A percentile compares a stretch with the other conserved stretches of the same genome.
phyloP scores from a whole-genome alignment of 2,329 filamentous ascomycete species.

The Scytalidium lignicola region DNA sequence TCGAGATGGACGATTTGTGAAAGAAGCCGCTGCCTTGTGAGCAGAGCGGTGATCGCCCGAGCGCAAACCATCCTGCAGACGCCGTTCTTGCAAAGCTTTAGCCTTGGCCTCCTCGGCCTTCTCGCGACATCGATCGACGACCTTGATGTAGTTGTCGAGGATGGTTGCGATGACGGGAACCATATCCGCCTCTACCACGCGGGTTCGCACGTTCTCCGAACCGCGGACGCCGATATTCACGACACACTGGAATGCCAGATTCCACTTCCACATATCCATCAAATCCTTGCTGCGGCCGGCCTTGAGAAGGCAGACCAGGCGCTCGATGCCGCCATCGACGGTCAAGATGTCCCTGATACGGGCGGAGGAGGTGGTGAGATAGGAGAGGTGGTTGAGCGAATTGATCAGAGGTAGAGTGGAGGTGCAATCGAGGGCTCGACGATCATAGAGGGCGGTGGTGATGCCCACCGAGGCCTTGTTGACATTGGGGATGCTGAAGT shows the following conservation, averaged over 20 bases:
- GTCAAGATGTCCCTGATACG: conserved; percentile 97
- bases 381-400: conserved; percentile 96
- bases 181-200: conserved; percentile 98
- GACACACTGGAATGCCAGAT: conserved; percentile 96
- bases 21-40: conserved; percentile 32
- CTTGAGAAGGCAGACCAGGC: conserved; percentile 95
- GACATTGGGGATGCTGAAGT: conserved; percentile 98
- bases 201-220: conserved; percentile 87
- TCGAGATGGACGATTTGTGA: conserved; percentile 47
- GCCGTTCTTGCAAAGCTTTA: conserved; percentile 38
- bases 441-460: conserved; percentile 96
- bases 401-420: conserved; percentile 97
- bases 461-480: conserved; percentile 99
- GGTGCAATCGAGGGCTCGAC: conserved; percentile 94
- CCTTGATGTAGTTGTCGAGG: conserved; percentile 95
- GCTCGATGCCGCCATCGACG: conserved; percentile 96
- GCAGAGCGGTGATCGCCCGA: conserved; percentile 23
- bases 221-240: conserved; percentile 98
- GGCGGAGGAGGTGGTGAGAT: conserved; percentile 95
- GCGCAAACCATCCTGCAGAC: conserved; percentile 30
- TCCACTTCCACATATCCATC: conserved; percentile 99
- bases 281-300: conserved; percentile 94
- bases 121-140: conserved; percentile 86
- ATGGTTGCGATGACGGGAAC: conserved; percentile 98
- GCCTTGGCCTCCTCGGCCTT: conserved; percentile 78